Conservation (phyloP, 352 stramenopile genomes). For the Pythium phragmitis region DNA sequence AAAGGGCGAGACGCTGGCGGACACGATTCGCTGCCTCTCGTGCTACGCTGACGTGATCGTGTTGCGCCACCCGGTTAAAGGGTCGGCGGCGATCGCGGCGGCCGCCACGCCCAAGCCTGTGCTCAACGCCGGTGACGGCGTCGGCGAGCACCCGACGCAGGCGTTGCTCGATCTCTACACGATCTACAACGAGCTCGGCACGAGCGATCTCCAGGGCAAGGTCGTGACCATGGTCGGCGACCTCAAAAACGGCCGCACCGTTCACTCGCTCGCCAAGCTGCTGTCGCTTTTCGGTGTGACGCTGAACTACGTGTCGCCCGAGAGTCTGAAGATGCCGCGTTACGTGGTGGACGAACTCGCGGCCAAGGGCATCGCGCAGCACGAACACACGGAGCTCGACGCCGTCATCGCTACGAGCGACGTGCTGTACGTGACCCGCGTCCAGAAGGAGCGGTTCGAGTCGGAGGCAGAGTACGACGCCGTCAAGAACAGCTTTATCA, state of each 20-base stretch:
- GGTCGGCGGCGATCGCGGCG: conserved; percentile 77
- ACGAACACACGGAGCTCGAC: conserved; percentile 82
- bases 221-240: conserved; percentile 97
- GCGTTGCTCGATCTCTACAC: conserved; percentile 98
- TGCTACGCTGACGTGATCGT: conserved; percentile 97
- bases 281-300: conserved; percentile 89
- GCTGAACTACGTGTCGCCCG: conserved; percentile 93
- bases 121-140: conserved; percentile 94
- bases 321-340: conserved; percentile 82
- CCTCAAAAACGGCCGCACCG: conserved; percentile 98
- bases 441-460: conserved; percentile 98
- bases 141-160: conserved; percentile 98
- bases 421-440: conserved; percentile 98
- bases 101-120: conserved; percentile 88
- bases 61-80: conserved; percentile 93
- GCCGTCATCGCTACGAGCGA: conserved; percentile 91
- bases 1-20: conserved; percentile 98
- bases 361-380: conserved; percentile 77
- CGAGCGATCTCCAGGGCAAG: conserved; percentile 72
- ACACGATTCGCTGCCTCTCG: conserved; percentile 96
- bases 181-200: conserved; percentile 90
- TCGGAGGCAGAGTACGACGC: conserved; percentile 92
- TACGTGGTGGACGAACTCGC: conserved; percentile 79
- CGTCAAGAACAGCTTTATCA: conserved; percentile 91
- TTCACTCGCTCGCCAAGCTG: conserved; percentile 97